Conservation (phyloP, 2,329 filamentous ascomycete genomes). For the Alternaria incomplexa region DNA sequence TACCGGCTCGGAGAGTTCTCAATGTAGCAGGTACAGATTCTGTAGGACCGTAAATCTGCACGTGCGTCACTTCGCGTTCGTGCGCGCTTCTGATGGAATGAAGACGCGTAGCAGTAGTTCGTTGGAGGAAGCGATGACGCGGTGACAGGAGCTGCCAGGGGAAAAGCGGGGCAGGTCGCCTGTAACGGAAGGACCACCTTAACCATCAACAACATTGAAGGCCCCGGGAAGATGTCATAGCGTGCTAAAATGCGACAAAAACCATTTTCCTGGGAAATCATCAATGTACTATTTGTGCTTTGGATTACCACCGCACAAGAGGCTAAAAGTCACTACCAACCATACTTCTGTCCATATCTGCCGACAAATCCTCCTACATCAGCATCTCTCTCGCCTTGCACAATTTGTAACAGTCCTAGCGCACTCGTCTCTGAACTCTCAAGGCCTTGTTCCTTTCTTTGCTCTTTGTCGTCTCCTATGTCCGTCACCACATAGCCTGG, state of each 20-base stretch:
- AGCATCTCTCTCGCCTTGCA: slow-evolving; percentile 38
- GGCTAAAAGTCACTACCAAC: slow-evolving; percentile 18
- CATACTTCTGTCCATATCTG: slow-evolving; percentile 23
- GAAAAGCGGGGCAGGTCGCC: not conserved
- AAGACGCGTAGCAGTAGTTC: not conserved
- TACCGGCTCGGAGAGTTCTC: not conserved
- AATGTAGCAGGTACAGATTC: not conserved
- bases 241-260: not conserved
- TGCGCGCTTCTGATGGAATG: not conserved
- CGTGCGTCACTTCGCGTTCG: not conserved
- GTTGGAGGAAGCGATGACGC: not conserved
- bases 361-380: slow-evolving; percentile 35
- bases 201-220: not conserved
- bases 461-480: slow-evolving; percentile 27
- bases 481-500: slow-evolving; percentile 42
- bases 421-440: slow-evolving; percentile 43
- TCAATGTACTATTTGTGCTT: not conserved
- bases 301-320: not conserved
- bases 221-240: no score
- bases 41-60: not conserved
- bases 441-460: slow-evolving; percentile 13
- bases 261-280: not conserved
- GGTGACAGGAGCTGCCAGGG: not conserved
- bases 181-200: not conserved
- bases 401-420: slow-evolving; percentile 38